Evolutionary conservation across 768 basidiomycete genomes (phyloP).

Genomic region (Pleurotus citrinopileatus): DNA sequence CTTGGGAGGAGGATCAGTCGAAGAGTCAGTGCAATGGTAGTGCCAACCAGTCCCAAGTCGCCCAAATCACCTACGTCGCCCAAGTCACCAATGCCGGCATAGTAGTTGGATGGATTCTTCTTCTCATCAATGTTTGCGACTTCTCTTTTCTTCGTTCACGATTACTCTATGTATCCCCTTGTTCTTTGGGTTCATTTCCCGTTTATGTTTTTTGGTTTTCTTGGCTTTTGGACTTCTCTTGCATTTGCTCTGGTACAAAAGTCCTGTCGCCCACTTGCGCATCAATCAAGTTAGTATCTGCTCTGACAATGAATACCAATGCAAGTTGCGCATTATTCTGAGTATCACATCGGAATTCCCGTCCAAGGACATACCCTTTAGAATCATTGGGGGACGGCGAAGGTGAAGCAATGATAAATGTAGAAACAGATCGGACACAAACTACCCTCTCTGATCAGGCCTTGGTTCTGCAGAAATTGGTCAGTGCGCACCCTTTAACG

Average conservation of each 20-base stretch:
- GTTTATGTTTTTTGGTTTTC: too few species aligned
- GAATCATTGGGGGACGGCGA: too few species aligned
- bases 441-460: conserved; percentile 32
- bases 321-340: too few species aligned
- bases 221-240: too few species aligned
- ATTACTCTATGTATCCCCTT: not conserved
- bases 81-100: not conserved
- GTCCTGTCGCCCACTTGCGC: too few species aligned
- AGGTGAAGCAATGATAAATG: not conserved
- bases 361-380: too few species aligned
- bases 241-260: too few species aligned
- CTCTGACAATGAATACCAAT: too few species aligned
- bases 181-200: not conserved
- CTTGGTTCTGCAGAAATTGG: conserved; percentile 32
- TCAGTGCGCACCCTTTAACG: conserved; percentile 4
- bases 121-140: not conserved
- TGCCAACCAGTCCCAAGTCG: conserved; percentile 7
- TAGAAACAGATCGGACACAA: not conserved
- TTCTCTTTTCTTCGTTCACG: not conserved
- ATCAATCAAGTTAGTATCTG: too few species aligned
- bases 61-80: conserved; percentile 1
- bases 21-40: conserved; percentile 1
- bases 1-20: conserved; percentile 6
- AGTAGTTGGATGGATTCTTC: not conserved
- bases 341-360: too few species aligned